Conservation (phyloP, 768 basidiomycete genomes). For the Boletus speciosus region DNA sequence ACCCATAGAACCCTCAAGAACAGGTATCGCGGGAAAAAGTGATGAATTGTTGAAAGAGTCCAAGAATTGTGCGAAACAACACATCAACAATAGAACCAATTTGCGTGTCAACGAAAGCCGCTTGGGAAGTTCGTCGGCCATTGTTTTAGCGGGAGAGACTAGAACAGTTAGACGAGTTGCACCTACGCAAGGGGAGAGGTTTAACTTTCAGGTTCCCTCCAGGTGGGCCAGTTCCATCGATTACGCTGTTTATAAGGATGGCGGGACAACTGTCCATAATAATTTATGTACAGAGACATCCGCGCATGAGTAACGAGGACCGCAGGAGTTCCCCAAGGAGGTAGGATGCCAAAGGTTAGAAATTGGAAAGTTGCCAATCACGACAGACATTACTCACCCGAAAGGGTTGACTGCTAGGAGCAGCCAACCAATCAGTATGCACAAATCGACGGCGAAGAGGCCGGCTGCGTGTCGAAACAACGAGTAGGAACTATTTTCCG, state of each 20-base stretch:
- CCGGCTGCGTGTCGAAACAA: background rate
- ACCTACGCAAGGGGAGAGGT: background rate
- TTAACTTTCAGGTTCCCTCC: background rate
- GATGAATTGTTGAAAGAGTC: constrained; percentile 44
- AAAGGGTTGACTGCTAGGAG: background rate
- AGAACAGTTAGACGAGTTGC: background rate
- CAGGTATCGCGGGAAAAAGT: constrained; percentile 39
- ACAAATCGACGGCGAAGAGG: background rate
- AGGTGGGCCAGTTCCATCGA: background rate
- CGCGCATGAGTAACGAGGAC: background rate
- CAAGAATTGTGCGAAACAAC: constrained; percentile 43
- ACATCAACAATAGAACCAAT: constrained; percentile 31
- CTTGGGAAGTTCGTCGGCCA: constrained; percentile 1
- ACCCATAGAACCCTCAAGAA: constrained; percentile 21
- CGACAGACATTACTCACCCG: background rate
- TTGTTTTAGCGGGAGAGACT: background rate
- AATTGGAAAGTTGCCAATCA: background rate
- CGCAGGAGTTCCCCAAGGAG: background rate
- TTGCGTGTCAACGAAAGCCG: constrained; percentile 25
- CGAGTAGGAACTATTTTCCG: background rate
- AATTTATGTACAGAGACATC: background rate
- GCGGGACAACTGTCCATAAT: background rate
- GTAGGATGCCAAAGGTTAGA: background rate
- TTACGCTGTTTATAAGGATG: background rate
- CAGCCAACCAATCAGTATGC: background rate